These are phyloP conservation scores for Phyllosticta ampelicida DNA, from an alignment of 2,329 filamentous ascomycete species.

Conservation along the genomic window DNA sequence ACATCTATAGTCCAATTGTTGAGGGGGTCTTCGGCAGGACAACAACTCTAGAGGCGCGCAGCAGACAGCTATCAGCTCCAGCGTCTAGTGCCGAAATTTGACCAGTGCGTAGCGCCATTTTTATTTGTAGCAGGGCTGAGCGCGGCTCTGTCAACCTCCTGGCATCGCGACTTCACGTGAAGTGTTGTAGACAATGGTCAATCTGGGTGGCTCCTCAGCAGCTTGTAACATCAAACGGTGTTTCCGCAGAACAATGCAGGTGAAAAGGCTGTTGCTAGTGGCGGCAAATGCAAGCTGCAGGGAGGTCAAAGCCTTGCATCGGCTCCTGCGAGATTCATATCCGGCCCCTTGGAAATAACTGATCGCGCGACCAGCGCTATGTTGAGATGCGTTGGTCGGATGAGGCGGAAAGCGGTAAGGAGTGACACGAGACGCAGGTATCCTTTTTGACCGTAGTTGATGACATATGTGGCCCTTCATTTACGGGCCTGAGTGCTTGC, in stretches of 20 bases:
- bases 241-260: neutral
- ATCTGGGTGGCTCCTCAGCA: neutral
- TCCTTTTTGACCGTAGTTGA: neutral
- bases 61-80: neutral
- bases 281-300: neutral
- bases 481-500: neutral
- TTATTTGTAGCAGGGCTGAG: neutral
- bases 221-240: neutral
- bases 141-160: neutral
- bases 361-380: neutral
- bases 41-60: neutral
- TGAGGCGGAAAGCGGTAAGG: neutral
- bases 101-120: neutral
- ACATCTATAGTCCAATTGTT: neutral
- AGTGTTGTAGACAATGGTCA: neutral
- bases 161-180: neutral
- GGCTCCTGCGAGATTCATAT: neutral
- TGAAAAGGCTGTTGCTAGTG: neutral
- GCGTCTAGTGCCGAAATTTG: neutral
- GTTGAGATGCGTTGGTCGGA: neutral
- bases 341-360: neutral
- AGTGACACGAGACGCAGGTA: neutral
- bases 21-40: neutral
- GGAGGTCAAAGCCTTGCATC: constrained; percentile 4
- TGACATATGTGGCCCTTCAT: neutral